Evolutionary conservation across 1,139 yeast genomes (phyloP).

Genomic region (Suhomyces ambrosiae): DNA sequence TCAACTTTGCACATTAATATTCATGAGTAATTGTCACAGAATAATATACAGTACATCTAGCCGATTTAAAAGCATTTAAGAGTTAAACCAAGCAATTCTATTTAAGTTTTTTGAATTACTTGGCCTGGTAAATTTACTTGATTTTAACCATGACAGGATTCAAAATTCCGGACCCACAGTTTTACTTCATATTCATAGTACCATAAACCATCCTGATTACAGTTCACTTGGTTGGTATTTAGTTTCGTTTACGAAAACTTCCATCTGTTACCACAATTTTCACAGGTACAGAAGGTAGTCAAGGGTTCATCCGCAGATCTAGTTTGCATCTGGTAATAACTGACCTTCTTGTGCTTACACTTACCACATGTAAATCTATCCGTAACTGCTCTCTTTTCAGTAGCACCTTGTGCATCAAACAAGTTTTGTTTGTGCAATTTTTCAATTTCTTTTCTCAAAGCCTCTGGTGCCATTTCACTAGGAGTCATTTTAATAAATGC

Average conservation of each 20-base stretch:
- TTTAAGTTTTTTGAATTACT: no score
- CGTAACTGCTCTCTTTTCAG: constrained; percentile 92
- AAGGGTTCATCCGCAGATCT: constrained; percentile 98
- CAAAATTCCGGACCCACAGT: no score
- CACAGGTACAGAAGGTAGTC: constrained; percentile 97
- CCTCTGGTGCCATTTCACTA: constrained; percentile 92
- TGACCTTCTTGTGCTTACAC: constrained; percentile 94
- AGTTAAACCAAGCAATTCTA: not conserved
- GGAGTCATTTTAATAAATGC: constrained; percentile 81
- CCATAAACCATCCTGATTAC: no score
- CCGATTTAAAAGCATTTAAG: no score
- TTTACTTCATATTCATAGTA: no score
- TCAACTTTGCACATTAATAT: not conserved
- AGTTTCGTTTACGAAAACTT: constrained; percentile 75
- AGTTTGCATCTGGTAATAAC: constrained; percentile 97
- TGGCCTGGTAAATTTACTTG: no score
- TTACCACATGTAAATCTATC: constrained; percentile 97
- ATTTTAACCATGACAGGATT: no score
- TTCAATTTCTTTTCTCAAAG: constrained; percentile 81
- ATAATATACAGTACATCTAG: no score
- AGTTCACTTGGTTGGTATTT: no score
- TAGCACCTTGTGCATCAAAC: constrained; percentile 98
- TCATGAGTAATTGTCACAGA: no score
- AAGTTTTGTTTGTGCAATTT: constrained; percentile 84
- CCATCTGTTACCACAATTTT: constrained; percentile 97